A percentile compares a stretch with the other conserved stretches of the same genome.
phyloP scores from a whole-genome alignment of 306 rosid genomes.

The Oemleria cerasiformis region DNA sequence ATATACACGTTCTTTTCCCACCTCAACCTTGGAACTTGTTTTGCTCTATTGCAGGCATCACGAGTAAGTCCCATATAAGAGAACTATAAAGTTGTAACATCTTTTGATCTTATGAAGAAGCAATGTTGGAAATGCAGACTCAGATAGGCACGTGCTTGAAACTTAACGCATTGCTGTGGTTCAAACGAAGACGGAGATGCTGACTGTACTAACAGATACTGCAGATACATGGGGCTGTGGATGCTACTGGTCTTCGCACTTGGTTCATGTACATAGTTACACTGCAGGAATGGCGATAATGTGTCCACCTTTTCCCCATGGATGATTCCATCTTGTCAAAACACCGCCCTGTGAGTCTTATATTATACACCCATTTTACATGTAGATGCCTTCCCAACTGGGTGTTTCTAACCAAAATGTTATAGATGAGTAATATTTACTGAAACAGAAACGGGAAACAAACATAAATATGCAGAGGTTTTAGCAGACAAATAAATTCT shows the following conservation, averaged over 20 bases:
- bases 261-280: constrained; percentile 4
- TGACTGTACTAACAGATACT: background rate
- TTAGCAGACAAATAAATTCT: background rate
- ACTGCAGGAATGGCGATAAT: background rate
- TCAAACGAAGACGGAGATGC: background rate
- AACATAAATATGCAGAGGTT: background rate
- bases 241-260: background rate
- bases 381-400: background rate
- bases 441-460: background rate
- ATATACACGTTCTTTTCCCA: background rate
- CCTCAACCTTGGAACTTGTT: background rate
- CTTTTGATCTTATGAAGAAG: background rate
- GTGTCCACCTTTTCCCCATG: background rate
- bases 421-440: background rate
- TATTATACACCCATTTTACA: background rate
- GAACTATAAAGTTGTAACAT: background rate
- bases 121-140: constrained; percentile 7
- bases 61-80: constrained; percentile 51
- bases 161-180: background rate
- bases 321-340: background rate
- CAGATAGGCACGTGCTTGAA: background rate
- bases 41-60: constrained; percentile 37
- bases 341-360: background rate
- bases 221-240: background rate
- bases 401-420: background rate